phyloP scores from a whole-genome alignment of 345 rosid genomes.

The Erysimum cheiranthoides region DNA sequence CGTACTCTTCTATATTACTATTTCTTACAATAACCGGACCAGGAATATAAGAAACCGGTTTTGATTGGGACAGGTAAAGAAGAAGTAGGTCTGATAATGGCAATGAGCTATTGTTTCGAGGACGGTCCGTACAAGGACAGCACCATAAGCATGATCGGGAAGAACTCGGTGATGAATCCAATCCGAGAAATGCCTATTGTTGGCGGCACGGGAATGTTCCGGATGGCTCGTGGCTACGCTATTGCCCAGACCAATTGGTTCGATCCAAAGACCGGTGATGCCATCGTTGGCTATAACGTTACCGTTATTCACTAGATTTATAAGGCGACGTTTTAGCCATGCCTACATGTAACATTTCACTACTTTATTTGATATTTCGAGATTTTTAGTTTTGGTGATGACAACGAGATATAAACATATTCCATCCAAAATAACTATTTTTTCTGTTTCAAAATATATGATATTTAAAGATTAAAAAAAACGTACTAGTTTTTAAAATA shows the following conservation, averaged over 20 bases:
- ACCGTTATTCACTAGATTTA: slow-evolving; percentile 53
- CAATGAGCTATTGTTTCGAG: slow-evolving; percentile 56
- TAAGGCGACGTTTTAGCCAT: not conserved
- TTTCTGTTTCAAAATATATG: too few species aligned
- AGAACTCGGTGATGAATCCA: slow-evolving; percentile 46
- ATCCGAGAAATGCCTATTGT: slow-evolving; percentile 68
- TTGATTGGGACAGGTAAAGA: slow-evolving; percentile 42
- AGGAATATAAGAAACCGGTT: not conserved
- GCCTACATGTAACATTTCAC: not conserved
- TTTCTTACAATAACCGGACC: not conserved
- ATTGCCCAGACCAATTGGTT: slow-evolving; percentile 52
- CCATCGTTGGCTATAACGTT: slow-evolving; percentile 68
- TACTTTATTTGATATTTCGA: not conserved
- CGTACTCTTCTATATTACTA: not conserved
- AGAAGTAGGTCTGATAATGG: slow-evolving; percentile 57
- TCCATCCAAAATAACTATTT: not conserved
- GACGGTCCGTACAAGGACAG: slow-evolving; percentile 74
- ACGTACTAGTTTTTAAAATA: too few species aligned
- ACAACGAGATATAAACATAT: not conserved
- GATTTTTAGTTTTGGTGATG: not conserved
- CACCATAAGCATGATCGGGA: slow-evolving; percentile 60
- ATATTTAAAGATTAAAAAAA: too few species aligned
- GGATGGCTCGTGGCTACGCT: slow-evolving; percentile 70
- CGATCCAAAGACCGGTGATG: slow-evolving; percentile 54
- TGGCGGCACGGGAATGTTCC: slow-evolving; percentile 66